Base-by-base conservation (phyloP, 2,329 filamentous ascomycete genomes). In the Calonectria multiphialidica region DNA sequence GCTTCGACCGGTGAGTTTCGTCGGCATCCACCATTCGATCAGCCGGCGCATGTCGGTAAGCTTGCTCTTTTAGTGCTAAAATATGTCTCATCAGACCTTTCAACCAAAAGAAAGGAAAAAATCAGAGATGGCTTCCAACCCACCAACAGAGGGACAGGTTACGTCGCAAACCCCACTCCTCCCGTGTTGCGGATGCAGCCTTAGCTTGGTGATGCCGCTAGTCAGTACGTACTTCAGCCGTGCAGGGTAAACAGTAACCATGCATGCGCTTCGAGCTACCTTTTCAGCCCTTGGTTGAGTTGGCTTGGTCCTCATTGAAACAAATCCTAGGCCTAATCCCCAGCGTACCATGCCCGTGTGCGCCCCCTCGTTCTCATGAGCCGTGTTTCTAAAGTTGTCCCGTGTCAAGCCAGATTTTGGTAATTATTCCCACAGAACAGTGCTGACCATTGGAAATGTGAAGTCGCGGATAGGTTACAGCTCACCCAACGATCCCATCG, bases 101-200 rank as follows among this genome's bases (percentile, higher is more conserved):
- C 23, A 59, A 59, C 18, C 21, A 57, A 50, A 47, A 25, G 37
- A 42, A 64, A 30, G 16, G 42, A n/a, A 40, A 37, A 53, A 23
- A 16, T 33, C 28, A 18, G 35, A 40, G 23, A 28, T 25, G 42
- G 65, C 15, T 42, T 25, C 61, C 65, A 50, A 35, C 45, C 35
- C 35, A 23, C 33, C 57, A 62, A 49, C 33, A 49, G 44, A 21
- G 28, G 63, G 21, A 28, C 42, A 18, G 40, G 49, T 18, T 64
- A 57, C 65, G 18, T 61, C 30, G 44, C 42, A 53, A 55, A 68
- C 53, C 35, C 65, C 65, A 49, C 65, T 59, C n/a, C 53, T 35
- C 40, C 65, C 33, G 40, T 40, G 49, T 28, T 55, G 35, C n/a
- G 37, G 49, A 57, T 55, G 64, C 64, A 45, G 28, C 50, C 42